Percentiles rank a stretch among this genome's conserved stretches.
These are phyloP conservation scores for Sambucus nigra DNA, from an alignment of 129 eudicot species.

Conservation along the genomic window DNA sequence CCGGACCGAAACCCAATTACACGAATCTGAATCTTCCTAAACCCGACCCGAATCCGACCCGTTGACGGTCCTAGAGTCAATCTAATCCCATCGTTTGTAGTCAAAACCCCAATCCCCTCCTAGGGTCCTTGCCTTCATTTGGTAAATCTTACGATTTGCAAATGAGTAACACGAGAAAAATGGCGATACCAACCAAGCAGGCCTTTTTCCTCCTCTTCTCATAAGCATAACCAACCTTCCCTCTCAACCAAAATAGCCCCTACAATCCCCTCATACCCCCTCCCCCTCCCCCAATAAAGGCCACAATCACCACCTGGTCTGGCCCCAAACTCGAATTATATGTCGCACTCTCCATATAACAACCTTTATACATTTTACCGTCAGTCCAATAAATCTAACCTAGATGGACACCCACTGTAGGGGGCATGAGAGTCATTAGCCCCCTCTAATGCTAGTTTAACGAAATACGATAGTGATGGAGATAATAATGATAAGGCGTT, in stretches of 20 bases:
- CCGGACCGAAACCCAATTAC: too few relatives aligned
- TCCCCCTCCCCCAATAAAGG: conserved; percentile 60
- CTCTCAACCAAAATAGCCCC: conserved; percentile 81
- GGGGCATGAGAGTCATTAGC: conserved; percentile 78
- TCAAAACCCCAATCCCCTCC: too few relatives aligned
- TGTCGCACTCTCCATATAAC: conserved; percentile 77
- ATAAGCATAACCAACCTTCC: too few relatives aligned
- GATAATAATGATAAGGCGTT: conserved; percentile 17
- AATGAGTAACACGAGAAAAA: too few relatives aligned
- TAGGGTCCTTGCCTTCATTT: too few relatives aligned
- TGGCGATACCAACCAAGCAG: too few relatives aligned
- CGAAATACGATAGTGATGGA: conserved; percentile 22
- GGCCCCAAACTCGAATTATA: conserved; percentile 89
- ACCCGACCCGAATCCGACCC: too few relatives aligned
- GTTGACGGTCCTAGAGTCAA: too few relatives aligned
- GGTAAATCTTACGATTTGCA: too few relatives aligned
- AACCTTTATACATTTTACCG: conserved; percentile 59
- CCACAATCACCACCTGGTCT: conserved; percentile 85
- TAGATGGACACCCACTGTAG: conserved; percentile 79
- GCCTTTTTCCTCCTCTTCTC: too few relatives aligned
- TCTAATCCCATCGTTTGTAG: too few relatives aligned
- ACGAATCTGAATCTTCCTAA: too few relatives aligned
- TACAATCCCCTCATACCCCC: conserved; percentile 54
- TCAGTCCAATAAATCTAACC: conserved; percentile 77
- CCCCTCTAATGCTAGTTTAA: conserved; percentile 41